phyloP scores from a whole-genome alignment of 768 basidiomycete species.

The Auricularia sp. region DNA sequence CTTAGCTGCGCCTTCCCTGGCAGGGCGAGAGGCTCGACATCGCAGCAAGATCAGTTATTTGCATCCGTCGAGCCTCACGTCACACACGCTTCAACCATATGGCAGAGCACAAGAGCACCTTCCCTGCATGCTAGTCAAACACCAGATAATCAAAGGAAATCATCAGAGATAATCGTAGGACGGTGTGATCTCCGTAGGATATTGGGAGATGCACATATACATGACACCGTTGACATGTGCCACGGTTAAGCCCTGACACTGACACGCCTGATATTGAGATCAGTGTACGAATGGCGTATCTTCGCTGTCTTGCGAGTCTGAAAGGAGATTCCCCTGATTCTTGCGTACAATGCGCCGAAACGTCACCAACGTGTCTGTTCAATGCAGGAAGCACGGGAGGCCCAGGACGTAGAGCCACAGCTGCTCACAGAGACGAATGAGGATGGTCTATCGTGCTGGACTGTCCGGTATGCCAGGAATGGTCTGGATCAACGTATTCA shows the following conservation, averaged over 20 bases:
- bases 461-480: not conserved
- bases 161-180: too few species aligned
- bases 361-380: not conserved
- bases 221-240: too few species aligned
- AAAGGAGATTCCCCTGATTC: not conserved
- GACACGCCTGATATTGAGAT: too few species aligned
- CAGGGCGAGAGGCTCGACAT: not conserved
- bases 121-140: too few species aligned
- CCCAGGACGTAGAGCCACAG: not conserved
- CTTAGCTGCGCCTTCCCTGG: not conserved
- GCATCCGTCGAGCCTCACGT: not conserved
- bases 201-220: too few species aligned
- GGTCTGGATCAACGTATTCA: too few species aligned
- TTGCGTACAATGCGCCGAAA: not conserved
- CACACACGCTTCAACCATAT: not conserved
- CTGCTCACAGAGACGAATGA: not conserved
- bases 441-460: not conserved
- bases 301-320: not conserved
- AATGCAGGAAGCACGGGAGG: not conserved
- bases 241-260: too few species aligned
- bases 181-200: too few species aligned
- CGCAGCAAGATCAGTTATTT: not conserved
- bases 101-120: not conserved
- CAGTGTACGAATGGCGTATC: not conserved
- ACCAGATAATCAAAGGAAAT: too few species aligned